Evolutionary conservation across 176 grass and related monocot species (phyloP).

Genomic region (Microstegium vimineum): DNA sequence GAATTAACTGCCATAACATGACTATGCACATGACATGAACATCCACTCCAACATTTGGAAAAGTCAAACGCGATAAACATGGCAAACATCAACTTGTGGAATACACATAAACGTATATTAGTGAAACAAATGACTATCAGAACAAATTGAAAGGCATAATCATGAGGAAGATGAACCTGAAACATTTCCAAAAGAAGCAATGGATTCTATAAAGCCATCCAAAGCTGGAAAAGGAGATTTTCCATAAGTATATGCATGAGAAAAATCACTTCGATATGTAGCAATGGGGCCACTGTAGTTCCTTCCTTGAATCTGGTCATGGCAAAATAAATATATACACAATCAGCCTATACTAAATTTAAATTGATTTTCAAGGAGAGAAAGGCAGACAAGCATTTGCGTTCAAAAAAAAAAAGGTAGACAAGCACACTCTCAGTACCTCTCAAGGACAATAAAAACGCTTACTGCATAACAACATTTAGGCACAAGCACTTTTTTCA

Average conservation of each 20-base stretch:
- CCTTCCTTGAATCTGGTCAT: constrained; percentile 61
- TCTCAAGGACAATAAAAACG: not conserved
- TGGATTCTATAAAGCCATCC: constrained; percentile 83
- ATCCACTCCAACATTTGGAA: not conserved
- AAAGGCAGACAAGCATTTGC: not conserved
- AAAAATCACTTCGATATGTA: constrained; percentile 70
- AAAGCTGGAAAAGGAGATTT: constrained; percentile 92
- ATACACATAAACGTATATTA: not conserved
- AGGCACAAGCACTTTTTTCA: not conserved
- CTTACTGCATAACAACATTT: not conserved
- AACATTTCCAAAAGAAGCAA: constrained; percentile 72
- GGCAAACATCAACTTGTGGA: not conserved
- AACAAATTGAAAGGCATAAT: not conserved
- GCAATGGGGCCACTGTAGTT: constrained; percentile 22
- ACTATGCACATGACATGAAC: not conserved
- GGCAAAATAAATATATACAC: constrained; percentile 1
- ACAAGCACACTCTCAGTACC: not conserved
- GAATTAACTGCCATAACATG: not conserved
- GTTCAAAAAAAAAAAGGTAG: not conserved
- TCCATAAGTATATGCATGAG: constrained; percentile 41
- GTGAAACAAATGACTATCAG: not conserved
- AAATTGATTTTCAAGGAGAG: not conserved
- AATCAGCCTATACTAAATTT: not conserved
- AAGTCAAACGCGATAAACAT: not conserved
- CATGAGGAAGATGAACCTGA: constrained; percentile 43